Percentiles rank a stretch among this genome's conserved stretches.
These are phyloP conservation scores for Aspergillus quadricinctus DNA, from an alignment of 2,329 filamentous ascomycete species.

Conservation along the genomic window DNA sequence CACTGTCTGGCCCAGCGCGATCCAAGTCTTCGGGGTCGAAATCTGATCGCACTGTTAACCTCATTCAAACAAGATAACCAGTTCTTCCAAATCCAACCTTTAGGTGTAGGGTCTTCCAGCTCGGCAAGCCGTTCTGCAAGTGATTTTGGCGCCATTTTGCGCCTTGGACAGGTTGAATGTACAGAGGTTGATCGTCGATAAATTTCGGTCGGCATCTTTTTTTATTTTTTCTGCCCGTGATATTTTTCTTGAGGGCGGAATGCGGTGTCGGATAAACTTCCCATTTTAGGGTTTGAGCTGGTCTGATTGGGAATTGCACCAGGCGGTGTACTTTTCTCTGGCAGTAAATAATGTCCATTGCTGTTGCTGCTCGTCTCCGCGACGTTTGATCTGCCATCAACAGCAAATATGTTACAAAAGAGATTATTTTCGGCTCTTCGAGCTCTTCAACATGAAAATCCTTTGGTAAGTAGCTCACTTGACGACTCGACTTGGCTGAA, in stretches of 20 bases:
- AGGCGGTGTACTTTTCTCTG: constrained; percentile 18
- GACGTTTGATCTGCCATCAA: not conserved
- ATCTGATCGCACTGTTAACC: constrained; percentile 48
- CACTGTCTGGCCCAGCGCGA: constrained; percentile 53
- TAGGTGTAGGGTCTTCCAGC: constrained; percentile 56
- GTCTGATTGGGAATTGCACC: not conserved
- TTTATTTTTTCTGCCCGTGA: constrained; percentile 17
- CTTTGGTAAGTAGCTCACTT: constrained; percentile 55
- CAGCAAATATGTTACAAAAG: constrained; percentile 28
- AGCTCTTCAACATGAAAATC: constrained; percentile 73
- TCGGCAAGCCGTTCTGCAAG: constrained; percentile 60
- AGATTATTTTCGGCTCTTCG: constrained; percentile 55
- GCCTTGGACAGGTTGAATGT: constrained; percentile 4
- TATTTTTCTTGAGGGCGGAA: constrained; percentile 8
- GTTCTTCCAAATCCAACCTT: constrained; percentile 47
- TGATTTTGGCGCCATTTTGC: constrained; percentile 46
- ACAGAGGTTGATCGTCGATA: constrained; percentile 9
- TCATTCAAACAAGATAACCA: not conserved
- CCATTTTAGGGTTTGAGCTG: not conserved
- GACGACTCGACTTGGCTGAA: not conserved
- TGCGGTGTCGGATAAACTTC: constrained; percentile 11
- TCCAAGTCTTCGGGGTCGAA: constrained; percentile 72
- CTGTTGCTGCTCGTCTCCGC: not conserved
- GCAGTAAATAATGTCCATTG: constrained; percentile 17
- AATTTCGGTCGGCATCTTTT: constrained; percentile 18